Evolutionary conservation across 1,139 yeast genomes (phyloP).

Genomic region (Tardiomyces digboiensis): DNA sequence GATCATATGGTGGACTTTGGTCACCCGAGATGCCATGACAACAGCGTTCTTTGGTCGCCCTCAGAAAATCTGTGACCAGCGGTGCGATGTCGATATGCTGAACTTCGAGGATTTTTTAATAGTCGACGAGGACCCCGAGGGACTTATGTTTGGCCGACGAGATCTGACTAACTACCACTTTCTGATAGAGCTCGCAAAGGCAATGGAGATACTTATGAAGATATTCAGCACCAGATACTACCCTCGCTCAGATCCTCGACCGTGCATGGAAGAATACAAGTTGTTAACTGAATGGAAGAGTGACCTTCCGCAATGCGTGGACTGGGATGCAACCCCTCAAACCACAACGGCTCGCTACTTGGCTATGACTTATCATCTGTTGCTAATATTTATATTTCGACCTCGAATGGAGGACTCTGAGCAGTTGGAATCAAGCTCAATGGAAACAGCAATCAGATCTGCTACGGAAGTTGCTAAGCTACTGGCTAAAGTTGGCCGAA

Average conservation of each 20-base stretch:
- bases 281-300: conserved; percentile 5
- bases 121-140: conserved; percentile 6
- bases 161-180: conserved; percentile 5
- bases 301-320: conserved; percentile 4
- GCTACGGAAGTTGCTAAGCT: conserved; percentile 10
- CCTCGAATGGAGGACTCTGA: conserved; percentile 7
- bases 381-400: conserved; percentile 8
- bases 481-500: conserved; percentile 8
- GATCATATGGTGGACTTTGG: conserved; percentile 10
- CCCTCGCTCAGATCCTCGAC: conserved; percentile 5
- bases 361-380: conserved; percentile 8
- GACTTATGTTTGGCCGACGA: conserved; percentile 6
- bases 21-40: conserved; percentile 9
- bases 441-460: conserved; percentile 8
- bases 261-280: conserved; percentile 2
- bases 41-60: conserved; percentile 10
- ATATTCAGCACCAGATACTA: conserved; percentile 7
- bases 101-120: conserved; percentile 6
- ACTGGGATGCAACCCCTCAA: conserved; percentile 5
- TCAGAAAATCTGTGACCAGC: conserved; percentile 6
- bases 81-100: conserved; percentile 9
- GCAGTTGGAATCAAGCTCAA: conserved; percentile 6
- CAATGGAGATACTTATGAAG: conserved; percentile 4
- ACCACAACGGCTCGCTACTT: conserved; percentile 5
- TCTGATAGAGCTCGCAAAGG: conserved; percentile 7